Percentiles rank a stretch among this genome's conserved stretches.
Evolutionary conservation across 2,329 filamentous ascomycete species (phyloP).

Genomic region (Botrytis cinerea): DNA sequence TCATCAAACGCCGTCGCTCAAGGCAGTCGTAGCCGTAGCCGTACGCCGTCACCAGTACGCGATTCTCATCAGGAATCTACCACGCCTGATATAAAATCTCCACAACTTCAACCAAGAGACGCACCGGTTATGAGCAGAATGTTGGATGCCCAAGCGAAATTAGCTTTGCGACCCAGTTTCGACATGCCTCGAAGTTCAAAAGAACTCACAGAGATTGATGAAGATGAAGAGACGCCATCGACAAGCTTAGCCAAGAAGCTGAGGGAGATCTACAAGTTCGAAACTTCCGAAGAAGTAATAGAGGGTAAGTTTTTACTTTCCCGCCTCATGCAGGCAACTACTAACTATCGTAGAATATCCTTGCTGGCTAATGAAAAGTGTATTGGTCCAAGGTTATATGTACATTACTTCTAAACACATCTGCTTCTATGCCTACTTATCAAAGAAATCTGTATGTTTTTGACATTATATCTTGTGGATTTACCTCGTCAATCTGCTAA

Average conservation of each 20-base stretch:
- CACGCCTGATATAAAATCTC: slow-evolving; percentile 38
- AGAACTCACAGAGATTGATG: slow-evolving; percentile 28
- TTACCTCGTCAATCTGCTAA: slow-evolving; percentile 32
- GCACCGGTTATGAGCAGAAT: slow-evolving; percentile 77
- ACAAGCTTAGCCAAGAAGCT: slow-evolving; percentile 68
- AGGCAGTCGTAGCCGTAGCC: slow-evolving; percentile 21
- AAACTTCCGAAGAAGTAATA: slow-evolving; percentile 79
- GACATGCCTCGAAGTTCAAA: slow-evolving; percentile 47
- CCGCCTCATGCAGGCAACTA: not conserved
- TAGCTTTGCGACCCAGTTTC: slow-evolving; percentile 60
- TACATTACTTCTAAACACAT: slow-evolving; percentile 93
- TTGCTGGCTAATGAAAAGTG: slow-evolving; percentile 89
- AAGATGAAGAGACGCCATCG: slow-evolving; percentile 45
- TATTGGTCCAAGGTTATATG: slow-evolving; percentile 90
- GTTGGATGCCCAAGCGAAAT: slow-evolving; percentile 69
- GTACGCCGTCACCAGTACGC: slow-evolving; percentile 27
- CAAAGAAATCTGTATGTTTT: slow-evolving; percentile 75
- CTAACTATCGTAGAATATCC: slow-evolving; percentile 68
- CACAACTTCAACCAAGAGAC: slow-evolving; percentile 49
- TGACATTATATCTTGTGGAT: not conserved
- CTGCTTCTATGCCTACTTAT: slow-evolving; percentile 97
- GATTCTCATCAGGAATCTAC: slow-evolving; percentile 41
- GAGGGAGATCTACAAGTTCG: slow-evolving; percentile 84
- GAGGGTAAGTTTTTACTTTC: slow-evolving; percentile 53
- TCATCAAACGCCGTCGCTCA: slow-evolving; percentile 39